phyloP scores from a whole-genome alignment of 179 eudicot species.

The Heliamphora pulchella region DNA sequence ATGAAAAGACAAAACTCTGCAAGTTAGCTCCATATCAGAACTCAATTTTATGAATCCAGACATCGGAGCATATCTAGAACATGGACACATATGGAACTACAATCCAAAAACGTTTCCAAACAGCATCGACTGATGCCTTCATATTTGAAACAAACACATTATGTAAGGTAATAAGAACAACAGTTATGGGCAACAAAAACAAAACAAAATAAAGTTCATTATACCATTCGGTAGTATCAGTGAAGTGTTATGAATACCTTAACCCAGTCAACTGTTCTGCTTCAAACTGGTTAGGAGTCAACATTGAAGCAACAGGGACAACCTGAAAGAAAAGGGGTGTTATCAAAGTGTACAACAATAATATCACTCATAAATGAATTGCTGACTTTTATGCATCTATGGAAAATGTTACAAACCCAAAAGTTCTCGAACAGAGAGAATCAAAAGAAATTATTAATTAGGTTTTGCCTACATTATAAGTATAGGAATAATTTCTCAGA shows the following conservation, averaged over 20 bases:
- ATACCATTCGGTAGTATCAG: neutral
- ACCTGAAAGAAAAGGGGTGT: slow-evolving; percentile 37
- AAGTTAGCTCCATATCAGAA: neutral
- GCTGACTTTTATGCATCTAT: neutral
- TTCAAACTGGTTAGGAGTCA: slow-evolving; percentile 98
- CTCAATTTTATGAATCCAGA: neutral
- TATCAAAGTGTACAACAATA: slow-evolving; percentile 14
- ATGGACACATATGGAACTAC: neutral
- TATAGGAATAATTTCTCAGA: neutral
- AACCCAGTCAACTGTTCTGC: slow-evolving; percentile 80
- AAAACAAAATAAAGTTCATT: neutral
- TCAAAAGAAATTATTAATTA: neutral
- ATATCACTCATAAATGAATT: neutral
- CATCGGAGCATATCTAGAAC: neutral
- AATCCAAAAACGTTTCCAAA: neutral
- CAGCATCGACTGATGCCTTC: neutral
- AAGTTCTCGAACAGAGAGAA: neutral
- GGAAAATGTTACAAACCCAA: neutral
- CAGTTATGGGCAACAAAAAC: neutral
- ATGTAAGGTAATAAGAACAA: neutral
- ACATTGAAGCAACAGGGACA: slow-evolving; percentile 94
- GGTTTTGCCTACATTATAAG: too few species aligned
- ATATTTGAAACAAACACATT: neutral
- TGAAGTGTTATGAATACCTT: slow-evolving; percentile 41
- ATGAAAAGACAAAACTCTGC: neutral